phyloP scores from a whole-genome alignment of 768 basidiomycete genomes.

The Favolaschia claudopus region DNA sequence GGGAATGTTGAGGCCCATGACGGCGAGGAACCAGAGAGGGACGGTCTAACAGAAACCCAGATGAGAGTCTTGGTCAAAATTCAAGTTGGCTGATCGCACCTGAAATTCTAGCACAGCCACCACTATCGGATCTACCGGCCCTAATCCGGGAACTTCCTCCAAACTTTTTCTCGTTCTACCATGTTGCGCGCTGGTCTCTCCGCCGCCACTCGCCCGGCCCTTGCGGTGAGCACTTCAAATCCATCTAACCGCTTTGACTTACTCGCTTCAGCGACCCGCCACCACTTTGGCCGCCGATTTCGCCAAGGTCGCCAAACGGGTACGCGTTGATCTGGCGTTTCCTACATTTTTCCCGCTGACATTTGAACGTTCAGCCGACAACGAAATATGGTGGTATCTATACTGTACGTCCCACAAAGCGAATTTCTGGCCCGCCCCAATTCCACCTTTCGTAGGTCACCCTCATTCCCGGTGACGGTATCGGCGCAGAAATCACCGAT shows the following conservation, averaged over 20 bases:
- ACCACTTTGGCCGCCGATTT: constrained; percentile 83
- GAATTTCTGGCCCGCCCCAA: constrained; percentile 28
- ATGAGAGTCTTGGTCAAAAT: neutral
- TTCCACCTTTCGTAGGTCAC: constrained; percentile 72
- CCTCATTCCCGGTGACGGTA: constrained; percentile 97
- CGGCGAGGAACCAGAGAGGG: neutral
- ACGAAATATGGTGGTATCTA: constrained; percentile 95
- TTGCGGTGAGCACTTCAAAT: constrained; percentile 53
- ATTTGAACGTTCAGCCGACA: constrained; percentile 59
- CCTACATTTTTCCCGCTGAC: constrained; percentile 20
- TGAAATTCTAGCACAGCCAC: too few relatives aligned
- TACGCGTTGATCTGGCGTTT: constrained; percentile 45
- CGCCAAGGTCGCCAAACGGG: constrained; percentile 76
- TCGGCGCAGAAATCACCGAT: constrained; percentile 96
- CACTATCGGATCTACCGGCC: constrained; percentile 11
- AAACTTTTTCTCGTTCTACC: constrained; percentile 35
- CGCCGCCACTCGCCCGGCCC: constrained; percentile 61
- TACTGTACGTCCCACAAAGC: constrained; percentile 62
- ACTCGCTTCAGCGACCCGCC: constrained; percentile 61
- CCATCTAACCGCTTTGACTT: neutral
- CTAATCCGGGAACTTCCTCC: constrained; percentile 38
- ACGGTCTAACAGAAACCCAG: neutral
- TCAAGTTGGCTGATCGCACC: neutral
- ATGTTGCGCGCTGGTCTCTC: constrained; percentile 77
- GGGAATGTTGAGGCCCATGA: constrained; percentile 44